Conservation (phyloP, 768 basidiomycete species). For the Mycena filopes region DNA sequence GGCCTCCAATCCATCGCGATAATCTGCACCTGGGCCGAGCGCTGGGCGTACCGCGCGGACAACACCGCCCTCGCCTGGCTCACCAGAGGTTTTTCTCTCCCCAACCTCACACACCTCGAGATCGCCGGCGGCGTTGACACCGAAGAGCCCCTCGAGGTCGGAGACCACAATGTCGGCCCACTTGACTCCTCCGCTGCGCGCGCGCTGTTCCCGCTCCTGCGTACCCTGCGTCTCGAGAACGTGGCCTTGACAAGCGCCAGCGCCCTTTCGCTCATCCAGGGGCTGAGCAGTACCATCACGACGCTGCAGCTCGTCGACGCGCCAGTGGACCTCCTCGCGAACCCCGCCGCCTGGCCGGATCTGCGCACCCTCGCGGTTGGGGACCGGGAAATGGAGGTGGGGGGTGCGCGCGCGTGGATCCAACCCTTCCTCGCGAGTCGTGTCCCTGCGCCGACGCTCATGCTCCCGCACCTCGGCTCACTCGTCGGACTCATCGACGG, state of each 20-base stretch:
- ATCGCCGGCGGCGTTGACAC: neutral
- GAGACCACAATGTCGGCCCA: neutral
- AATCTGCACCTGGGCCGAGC: neutral
- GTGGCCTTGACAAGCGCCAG: neutral
- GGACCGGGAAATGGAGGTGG: too few species aligned
- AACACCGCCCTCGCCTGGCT: neutral
- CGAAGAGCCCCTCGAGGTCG: neutral
- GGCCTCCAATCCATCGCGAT: conserved; percentile 4
- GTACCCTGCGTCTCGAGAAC: conserved; percentile 6
- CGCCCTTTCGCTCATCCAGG: conserved; percentile 7
- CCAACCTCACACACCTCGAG: conserved; percentile 7
- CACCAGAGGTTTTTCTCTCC: neutral
- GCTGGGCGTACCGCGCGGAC: neutral
- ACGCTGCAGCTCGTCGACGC: conserved; percentile 5
- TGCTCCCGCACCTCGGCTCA: too few species aligned
- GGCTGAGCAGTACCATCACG: conserved; percentile 1
- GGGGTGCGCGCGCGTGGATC: too few species aligned
- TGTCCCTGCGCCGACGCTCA: too few species aligned
- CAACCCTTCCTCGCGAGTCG: too few species aligned
- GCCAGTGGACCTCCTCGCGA: neutral
- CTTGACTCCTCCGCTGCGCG: too few species aligned
- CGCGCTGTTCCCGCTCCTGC: neutral
- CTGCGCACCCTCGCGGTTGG: neutral
- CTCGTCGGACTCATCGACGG: too few species aligned
- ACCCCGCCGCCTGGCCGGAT: neutral